Percentiles rank a stretch among this genome's conserved stretches.
Conservation (phyloP, 176 grass and related monocot genomes). For the Secale cereale region DNA sequence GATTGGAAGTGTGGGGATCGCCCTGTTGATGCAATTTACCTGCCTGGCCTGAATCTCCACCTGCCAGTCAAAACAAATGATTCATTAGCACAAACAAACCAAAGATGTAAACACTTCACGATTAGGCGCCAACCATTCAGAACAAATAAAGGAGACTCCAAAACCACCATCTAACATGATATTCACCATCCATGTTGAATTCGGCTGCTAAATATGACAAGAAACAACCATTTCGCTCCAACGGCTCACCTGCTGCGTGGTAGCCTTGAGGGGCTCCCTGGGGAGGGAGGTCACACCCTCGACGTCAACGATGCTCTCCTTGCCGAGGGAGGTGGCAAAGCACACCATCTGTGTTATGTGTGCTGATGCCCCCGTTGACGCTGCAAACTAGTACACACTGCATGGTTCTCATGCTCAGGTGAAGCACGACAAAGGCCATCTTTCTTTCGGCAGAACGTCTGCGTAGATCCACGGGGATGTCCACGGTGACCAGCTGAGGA, state of each 20-base stretch:
- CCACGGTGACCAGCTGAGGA: too few relatives aligned
- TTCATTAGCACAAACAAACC: background rate
- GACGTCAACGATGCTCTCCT: slow-evolving; percentile 79
- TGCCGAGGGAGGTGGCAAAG: slow-evolving; percentile 70
- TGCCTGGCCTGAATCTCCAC: slow-evolving; percentile 70
- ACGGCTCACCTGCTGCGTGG: slow-evolving; percentile 69
- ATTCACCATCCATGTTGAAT: too few relatives aligned
- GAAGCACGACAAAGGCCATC: slow-evolving; percentile 83
- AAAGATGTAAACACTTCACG: background rate
- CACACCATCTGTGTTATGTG: slow-evolving; percentile 65
- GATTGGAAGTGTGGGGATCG: slow-evolving; percentile 53
- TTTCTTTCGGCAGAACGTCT: slow-evolving; percentile 7
- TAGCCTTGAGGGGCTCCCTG: slow-evolving; percentile 80
- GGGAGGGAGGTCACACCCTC: slow-evolving; percentile 75
- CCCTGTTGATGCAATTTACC: slow-evolving; percentile 68
- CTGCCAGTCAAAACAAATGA: slow-evolving; percentile 9
- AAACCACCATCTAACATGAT: background rate
- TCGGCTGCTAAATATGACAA: background rate
- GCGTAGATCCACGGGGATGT: too few relatives aligned
- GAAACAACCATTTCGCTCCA: background rate
- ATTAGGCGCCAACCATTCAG: background rate
- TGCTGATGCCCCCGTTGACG: slow-evolving; percentile 52
- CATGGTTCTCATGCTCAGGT: slow-evolving; percentile 65
- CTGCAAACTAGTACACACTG: slow-evolving; percentile 75
- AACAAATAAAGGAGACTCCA: background rate